Conservation (phyloP, 2,329 filamentous ascomycete genomes). For the Ramichloridium luteum region DNA sequence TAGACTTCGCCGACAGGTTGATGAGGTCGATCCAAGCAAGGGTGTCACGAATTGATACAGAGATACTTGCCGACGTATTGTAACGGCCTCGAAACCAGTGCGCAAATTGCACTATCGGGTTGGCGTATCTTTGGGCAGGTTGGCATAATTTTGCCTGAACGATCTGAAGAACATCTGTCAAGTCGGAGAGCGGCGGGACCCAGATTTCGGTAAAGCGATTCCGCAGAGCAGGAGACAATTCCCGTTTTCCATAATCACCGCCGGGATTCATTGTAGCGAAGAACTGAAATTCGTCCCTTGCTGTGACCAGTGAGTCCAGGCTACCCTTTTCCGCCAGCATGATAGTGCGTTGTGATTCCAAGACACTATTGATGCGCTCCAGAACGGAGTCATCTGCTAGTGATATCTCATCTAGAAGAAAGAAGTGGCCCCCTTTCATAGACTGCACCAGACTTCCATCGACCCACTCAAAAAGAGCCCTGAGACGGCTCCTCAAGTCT, state of each 20-base stretch:
- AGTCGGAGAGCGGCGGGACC: conserved; percentile 79
- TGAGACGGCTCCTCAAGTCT: conserved; percentile 48
- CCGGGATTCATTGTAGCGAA: conserved; percentile 98
- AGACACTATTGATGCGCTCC: conserved; percentile 88
- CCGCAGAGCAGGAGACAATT: conserved; percentile 83
- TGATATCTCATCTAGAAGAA: conserved; percentile 94
- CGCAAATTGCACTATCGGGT: conserved; percentile 70
- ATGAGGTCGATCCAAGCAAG: conserved; percentile 90
- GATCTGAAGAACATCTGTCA: conserved; percentile 79
- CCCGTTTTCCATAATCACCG: conserved; percentile 95
- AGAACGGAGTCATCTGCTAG: conserved; percentile 94
- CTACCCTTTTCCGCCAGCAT: conserved; percentile 89
- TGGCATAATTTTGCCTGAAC: conserved; percentile 59
- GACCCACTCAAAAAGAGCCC: conserved; percentile 89
- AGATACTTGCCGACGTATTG: conserved; percentile 60
- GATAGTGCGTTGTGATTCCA: conserved; percentile 77
- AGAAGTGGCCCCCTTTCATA: conserved; percentile 82
- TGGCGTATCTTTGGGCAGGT: conserved; percentile 45
- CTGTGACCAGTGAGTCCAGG: conserved; percentile 66
- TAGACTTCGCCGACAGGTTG: conserved; percentile 37
- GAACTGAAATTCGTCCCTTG: conserved; percentile 75
- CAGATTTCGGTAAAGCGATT: conserved; percentile 99
- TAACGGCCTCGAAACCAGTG: conserved; percentile 81
- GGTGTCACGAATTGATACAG: conserved; percentile 83
- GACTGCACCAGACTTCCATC: conserved; percentile 89